Base-by-base conservation (phyloP, 345 rosid species). In the Punica granatum region DNA sequence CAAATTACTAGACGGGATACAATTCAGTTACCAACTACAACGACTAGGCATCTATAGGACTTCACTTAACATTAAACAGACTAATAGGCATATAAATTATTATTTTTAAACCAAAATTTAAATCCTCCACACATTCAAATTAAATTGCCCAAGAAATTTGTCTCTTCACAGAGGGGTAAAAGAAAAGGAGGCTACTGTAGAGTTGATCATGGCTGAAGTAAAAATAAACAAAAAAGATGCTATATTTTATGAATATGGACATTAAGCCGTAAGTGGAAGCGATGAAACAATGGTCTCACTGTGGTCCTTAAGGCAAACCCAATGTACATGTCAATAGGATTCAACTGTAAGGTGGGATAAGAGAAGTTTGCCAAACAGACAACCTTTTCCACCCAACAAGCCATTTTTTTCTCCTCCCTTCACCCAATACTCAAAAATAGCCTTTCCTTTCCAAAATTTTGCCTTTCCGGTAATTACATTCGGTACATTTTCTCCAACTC, bases 1-100 rank as follows among this genome's bases (percentile, higher is more conserved):
- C 43, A 39, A 46, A 69, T 37, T 46, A 72, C 70, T 30, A 60
- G 46, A 74, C 15, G 44, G 30, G 49, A 32, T n/a, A 14, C 44
- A 13, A 36, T 12, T 31, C 65, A 23, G 23, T 68, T 53, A 43
- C 43, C 3, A 69, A 61, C 58, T 51, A 51, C 58, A 51, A 14
- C 11, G 21, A 48, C 21, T 48, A 48, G 8, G 0, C 54, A 48
- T 18, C 54, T 21, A 16, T 48, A 48, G 21, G 11, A 51, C 58
- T 7, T 37, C 12, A 37, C 11, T 51, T 51, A n/a, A n/a, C 10
- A 13, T 51, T 51, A 30, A 51, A 10, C 13, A 51, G 13, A 12
- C 28, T 51, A 51, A 51, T 13, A 51, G 58, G 58, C 30, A 51
- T 51, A 23, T 51, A 28, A 51, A 51, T 28, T 51, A 11, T 7